Base-by-base conservation (phyloP, 176 grass and related monocot genomes). In the Juncus inflexus region DNA sequence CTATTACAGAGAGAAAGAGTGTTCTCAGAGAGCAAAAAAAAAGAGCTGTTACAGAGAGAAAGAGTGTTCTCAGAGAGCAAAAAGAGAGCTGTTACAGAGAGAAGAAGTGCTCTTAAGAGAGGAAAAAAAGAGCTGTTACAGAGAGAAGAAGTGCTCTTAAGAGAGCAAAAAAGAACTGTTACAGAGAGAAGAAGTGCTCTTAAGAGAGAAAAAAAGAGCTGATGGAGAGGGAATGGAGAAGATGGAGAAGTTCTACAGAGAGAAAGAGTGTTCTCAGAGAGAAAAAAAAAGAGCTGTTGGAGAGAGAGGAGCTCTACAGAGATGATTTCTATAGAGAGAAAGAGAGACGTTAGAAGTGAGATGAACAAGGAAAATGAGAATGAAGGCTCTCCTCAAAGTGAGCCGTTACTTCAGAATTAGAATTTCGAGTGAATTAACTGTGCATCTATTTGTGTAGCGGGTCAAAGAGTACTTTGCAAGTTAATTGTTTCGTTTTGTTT, bases 391-490 rank as follows among this genome's bases (percentile, higher is more conserved):
- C 19, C 19, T 28, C 19, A 28, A 37, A 35, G 66, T 15, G 15
- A 4, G 15, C 64, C 38, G 15, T 47, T 41, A 7, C 10, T 55
- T 39, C 45, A 42, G 11, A 40, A 72, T 67, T 66, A 60, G 37
- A 60, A 12, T 40, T 78, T 70, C 69, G 63, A 50, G 79, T 70
- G 79, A 61, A 51, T 55, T 7, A 14, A n/a, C 53, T 13, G 76
- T 9, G 43, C 9, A 9, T 47, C 4, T 6, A 47, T 49, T 62
- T 39, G 58, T 53, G 15, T 4, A 40, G 11, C 39, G 40, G 19
- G 38, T 14, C 58, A 54, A 47, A 47, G 6, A 47, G 43, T 9
- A 47, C 43, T 47, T 1, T 47, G 6, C 6, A 6, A 47, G 6
- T 47, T 9, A 47, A 47, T 47, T 1, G 19, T 28, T 28, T 28